Base-by-base conservation (phyloP, 202 grass and related monocot species). In the Zizania palustris region DNA sequence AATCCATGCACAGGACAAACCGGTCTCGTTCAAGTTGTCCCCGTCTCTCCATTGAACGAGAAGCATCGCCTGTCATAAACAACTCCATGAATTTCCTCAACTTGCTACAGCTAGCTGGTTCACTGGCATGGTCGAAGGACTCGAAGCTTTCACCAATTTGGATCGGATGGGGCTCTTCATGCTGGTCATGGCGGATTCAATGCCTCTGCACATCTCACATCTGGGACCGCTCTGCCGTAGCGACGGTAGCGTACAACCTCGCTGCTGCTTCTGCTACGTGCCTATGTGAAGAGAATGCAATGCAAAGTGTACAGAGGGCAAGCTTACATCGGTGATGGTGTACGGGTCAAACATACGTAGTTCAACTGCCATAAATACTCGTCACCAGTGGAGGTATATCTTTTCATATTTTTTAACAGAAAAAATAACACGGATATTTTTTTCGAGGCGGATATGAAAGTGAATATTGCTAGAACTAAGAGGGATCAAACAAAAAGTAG, bases 1-100 rank as follows among this genome's bases (percentile, higher is more conserved):
- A 78, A 78, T 65, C 66, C 66, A 84, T 38, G 44, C 10, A 45
- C 11, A 63, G 37, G 57, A 16, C 48, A 68, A 36, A 60, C 51
- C 38, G 9, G 20, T 19, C 12, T 7, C 45, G 54, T 13, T 71
- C 58, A 15, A 62, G 45, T 10, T 6, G 40, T 48, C 11, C 41
- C 1, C 20, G 0, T 56, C 7, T 22, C 46, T 36, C 7, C n/a
- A 7, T 16, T 35, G 9, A 13, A 74, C 18, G 13, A 41, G 67
- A 36, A 35, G 20, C 33, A 16, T 9, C 63, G 1, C 15, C 10
- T 28, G 7, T 15, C 16, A 65, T 42, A 54, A n/a, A 55, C 6
- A 5, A 55, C n/a, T 9, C 2, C 44, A 9, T 3, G 34, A 4
- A 6, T 71, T 42, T 66, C 5, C 43, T 62, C 67, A 3, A 13